Evolutionary conservation across 2,329 filamentous ascomycete genomes (phyloP), one percentile per base, ranked within the genome.

Genomic region (Hymenoscyphus scutula): DNA sequence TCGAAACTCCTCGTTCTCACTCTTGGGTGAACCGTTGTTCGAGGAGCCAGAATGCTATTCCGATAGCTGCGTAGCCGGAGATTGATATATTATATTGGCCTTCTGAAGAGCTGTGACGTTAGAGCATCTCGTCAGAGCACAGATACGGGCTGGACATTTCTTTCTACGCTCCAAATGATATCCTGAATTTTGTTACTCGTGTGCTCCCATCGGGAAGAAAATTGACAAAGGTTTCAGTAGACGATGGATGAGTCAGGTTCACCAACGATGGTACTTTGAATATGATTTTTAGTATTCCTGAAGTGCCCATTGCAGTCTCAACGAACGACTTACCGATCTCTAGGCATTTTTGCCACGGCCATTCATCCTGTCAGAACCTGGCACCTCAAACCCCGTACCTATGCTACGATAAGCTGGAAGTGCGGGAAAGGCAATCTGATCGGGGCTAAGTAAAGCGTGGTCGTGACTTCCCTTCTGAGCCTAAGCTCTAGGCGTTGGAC

Each of bases 111-210:
- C 84, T 84, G 81, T 81, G 78, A 78, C 78, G 77, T 78, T 81
- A 77, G 79, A 86, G 82, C 74, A 77, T 76, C 79, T 81, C 79
- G 77, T 81, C 77, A 77, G 78, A 83, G 84, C 83, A 88, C 85
- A 88, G 85, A 88, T 88, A 87, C 84, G 83, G 84, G 84, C 77
- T 79, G 78, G 75, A 87, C 84, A 87, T 67, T 27, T 51, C 45
- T 17, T 15, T 37, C 4, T 17, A 15, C 34, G 11, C 15, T 23
- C 45, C 45, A 51, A 51, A 13, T 51, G n/a, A 51, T 51, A 25
- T 23, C 23, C 10, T 5, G n/a, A 25, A 51, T 23, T 13, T 51
- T 51, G 1, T 37, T 51, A 13, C 13, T 25, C 10, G 1, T 13
- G 8, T 13, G 45, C 13, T 25, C 8, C n/a, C 23, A 25, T 51